These are phyloP conservation scores for Arachis monticola DNA, from an alignment of 331 rosid genomes.

Conservation along the genomic window DNA sequence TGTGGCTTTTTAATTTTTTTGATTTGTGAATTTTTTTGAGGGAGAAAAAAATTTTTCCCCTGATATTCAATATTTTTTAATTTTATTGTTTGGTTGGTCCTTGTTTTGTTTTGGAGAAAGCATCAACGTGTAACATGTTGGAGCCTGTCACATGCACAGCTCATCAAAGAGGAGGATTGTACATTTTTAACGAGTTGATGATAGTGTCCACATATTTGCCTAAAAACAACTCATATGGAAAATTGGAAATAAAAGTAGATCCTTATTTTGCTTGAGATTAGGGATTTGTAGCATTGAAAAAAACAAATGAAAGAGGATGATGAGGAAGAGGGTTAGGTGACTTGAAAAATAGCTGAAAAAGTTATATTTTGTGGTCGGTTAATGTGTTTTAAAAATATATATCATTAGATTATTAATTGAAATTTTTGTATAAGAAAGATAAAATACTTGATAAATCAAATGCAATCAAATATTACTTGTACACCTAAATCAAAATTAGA, in stretches of 20 bases:
- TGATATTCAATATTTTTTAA: neutral
- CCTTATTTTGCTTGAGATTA: neutral
- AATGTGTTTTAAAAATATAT: too few species aligned
- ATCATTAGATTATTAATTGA: too few species aligned
- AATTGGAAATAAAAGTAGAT: neutral
- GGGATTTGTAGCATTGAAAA: neutral
- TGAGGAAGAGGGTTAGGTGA: too few species aligned
- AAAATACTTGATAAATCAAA: too few species aligned
- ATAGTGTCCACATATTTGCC: conserved; percentile 12
- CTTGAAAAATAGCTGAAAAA: too few species aligned
- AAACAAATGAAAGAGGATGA: too few species aligned
- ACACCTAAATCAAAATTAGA: too few species aligned
- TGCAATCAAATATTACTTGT: too few species aligned
- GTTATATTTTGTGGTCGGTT: too few species aligned
- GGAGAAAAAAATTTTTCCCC: too few species aligned
- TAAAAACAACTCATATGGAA: neutral
- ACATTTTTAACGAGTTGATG: neutral
- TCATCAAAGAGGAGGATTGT: neutral
- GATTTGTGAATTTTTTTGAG: neutral
- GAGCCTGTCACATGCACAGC: neutral
- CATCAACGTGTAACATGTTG: neutral
- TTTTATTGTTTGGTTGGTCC: neutral
- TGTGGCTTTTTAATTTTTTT: neutral
- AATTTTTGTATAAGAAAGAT: too few species aligned
- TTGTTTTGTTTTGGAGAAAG: neutral